A percentile compares a stretch with the other conserved stretches of the same genome.
These are phyloP conservation scores for Pichia thaimueangensis DNA, from an alignment of 805 yeast species.

Conservation along the genomic window DNA sequence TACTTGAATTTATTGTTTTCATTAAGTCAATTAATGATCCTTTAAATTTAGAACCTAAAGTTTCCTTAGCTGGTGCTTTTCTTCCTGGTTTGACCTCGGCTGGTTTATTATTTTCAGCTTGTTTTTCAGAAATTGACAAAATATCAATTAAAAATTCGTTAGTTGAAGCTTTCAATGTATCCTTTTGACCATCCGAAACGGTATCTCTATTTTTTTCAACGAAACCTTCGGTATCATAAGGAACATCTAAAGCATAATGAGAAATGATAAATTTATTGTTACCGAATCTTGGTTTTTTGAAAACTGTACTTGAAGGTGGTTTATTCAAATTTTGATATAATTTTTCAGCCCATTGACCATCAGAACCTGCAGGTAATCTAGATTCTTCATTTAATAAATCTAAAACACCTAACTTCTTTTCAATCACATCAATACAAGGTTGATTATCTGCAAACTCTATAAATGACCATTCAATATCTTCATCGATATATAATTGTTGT, in stretches of 20 bases:
- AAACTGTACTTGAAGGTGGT: slow-evolving; percentile 66
- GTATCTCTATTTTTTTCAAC: slow-evolving; percentile 97
- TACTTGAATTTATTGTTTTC: slow-evolving; percentile 88
- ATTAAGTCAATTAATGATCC: slow-evolving; percentile 86
- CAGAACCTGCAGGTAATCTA: slow-evolving; percentile 88
- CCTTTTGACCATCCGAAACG: slow-evolving; percentile 92
- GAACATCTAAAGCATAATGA: slow-evolving; percentile 92
- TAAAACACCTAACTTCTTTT: slow-evolving; percentile 79
- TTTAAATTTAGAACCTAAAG: slow-evolving; percentile 91
- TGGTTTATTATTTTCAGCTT: slow-evolving; percentile 34
- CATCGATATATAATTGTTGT: slow-evolving; percentile 89
- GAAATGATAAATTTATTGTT: slow-evolving; percentile 82
- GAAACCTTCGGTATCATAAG: slow-evolving; percentile 89
- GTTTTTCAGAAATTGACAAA: slow-evolving; percentile 56
- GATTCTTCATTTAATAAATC: slow-evolving; percentile 92
- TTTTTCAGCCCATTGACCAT: slow-evolving; percentile 86
- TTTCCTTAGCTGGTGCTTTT: slow-evolving; percentile 63
- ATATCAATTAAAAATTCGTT: slow-evolving; percentile 63
- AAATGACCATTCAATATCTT: slow-evolving; percentile 93
- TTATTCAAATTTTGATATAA: slow-evolving; percentile 81
- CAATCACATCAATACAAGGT: slow-evolving; percentile 92
- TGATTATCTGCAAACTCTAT: slow-evolving; percentile 95
- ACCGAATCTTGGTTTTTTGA: slow-evolving; percentile 92
- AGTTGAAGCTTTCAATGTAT: slow-evolving; percentile 64
- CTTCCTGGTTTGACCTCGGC: slow-evolving; percentile 31